These are phyloP conservation scores for Bimuria novae-zelandiae DNA, from an alignment of 2,329 filamentous ascomycete species.

Conservation along the genomic window DNA sequence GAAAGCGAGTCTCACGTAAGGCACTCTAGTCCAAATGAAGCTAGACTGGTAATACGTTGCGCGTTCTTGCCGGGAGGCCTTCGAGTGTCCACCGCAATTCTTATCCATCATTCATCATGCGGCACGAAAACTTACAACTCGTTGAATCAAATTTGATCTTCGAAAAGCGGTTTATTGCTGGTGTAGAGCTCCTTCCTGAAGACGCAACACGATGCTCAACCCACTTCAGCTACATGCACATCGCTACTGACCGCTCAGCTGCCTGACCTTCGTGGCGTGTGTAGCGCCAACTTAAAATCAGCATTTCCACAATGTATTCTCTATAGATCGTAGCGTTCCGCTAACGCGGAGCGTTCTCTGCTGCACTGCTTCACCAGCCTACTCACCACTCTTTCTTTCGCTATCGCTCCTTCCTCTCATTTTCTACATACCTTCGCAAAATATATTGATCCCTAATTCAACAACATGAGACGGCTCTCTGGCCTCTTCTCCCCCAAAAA, in stretches of 20 bases:
- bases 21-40: neutral
- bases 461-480: conserved; percentile 30
- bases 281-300: neutral
- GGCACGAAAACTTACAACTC: neutral
- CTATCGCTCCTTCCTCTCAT: neutral
- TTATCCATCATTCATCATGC: neutral
- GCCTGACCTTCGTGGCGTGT: too few relatives aligned
- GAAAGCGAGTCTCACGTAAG: neutral
- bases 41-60: neutral
- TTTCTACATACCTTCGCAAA: conserved; percentile 1
- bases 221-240: neutral
- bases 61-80: neutral
- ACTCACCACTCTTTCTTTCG: neutral
- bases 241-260: neutral
- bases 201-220: neutral
- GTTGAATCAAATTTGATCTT: neutral
- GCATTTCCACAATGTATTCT: neutral
- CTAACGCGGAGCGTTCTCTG: neutral
- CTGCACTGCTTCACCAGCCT: neutral
- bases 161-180: neutral
- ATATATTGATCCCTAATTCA: neutral
- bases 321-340: neutral
- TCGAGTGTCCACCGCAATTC: neutral
- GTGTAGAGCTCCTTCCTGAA: neutral
- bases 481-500: conserved; percentile 31